Evolutionary conservation across 2,329 filamentous ascomycete genomes (phyloP).

Genomic region (Pseudocercospora vitis): DNA sequence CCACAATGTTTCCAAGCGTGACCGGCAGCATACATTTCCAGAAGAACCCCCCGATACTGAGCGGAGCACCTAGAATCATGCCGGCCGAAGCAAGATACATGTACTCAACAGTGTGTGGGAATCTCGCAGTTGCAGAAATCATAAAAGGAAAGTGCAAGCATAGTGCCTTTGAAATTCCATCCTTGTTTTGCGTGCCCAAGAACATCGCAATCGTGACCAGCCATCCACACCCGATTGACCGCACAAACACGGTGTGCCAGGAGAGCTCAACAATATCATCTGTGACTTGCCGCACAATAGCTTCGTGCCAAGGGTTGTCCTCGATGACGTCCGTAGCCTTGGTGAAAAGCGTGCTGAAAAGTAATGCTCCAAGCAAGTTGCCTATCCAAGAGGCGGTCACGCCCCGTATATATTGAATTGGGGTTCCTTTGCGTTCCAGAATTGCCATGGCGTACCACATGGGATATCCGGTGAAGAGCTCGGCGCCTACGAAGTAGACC

Average conservation of each 20-base stretch:
- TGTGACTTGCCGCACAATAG: slow-evolving; percentile 27
- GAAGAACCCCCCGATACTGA: slow-evolving; percentile 28
- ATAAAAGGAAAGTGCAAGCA: slow-evolving; percentile 33
- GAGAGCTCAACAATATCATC: slow-evolving; percentile 28
- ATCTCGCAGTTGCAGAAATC: slow-evolving; percentile 31
- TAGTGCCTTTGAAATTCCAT: slow-evolving; percentile 35
- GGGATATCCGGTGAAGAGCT: slow-evolving; percentile 35
- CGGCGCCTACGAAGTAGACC: slow-evolving; percentile 34
- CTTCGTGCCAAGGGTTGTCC: slow-evolving; percentile 26
- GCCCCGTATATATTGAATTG: slow-evolving; percentile 23
- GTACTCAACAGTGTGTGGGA: slow-evolving; percentile 36
- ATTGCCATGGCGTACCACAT: slow-evolving; percentile 36
- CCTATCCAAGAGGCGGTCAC: slow-evolving; percentile 26
- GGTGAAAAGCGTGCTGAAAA: slow-evolving; percentile 24
- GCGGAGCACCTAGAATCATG: slow-evolving; percentile 30
- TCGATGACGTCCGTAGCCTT: slow-evolving; percentile 24
- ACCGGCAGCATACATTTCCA: slow-evolving; percentile 34
- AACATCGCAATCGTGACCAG: slow-evolving; percentile 36
- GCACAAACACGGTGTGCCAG: slow-evolving; percentile 33
- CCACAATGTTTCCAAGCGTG: slow-evolving; percentile 32
- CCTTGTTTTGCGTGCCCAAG: slow-evolving; percentile 34
- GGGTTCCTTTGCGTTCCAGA: slow-evolving; percentile 26
- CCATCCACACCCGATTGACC: slow-evolving; percentile 32
- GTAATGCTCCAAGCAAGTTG: slow-evolving; percentile 28
- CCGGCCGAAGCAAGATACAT: slow-evolving; percentile 32